A percentile compares a stretch with the other conserved stretches of the same genome.
These are phyloP conservation scores for Penicillium sp. DNA, from an alignment of 2,329 filamentous ascomycete species.

Conservation along the genomic window DNA sequence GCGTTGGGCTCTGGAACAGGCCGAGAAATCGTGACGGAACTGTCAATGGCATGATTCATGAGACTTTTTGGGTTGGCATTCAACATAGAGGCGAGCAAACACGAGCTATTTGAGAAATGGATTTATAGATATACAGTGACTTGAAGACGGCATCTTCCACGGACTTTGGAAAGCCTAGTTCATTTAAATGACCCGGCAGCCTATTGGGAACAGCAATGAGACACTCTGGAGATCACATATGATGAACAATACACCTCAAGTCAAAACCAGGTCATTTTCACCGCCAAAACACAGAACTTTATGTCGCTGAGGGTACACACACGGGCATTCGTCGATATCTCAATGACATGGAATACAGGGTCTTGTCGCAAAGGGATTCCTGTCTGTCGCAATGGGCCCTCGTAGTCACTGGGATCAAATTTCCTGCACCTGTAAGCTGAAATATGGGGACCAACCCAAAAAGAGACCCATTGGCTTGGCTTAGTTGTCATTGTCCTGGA, in stretches of 20 bases:
- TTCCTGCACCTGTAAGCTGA: neutral
- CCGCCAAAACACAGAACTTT: neutral
- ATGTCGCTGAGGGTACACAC: neutral
- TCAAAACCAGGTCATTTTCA: neutral
- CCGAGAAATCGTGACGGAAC: neutral
- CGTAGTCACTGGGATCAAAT: neutral
- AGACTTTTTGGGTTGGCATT: neutral
- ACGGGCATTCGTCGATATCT: neutral
- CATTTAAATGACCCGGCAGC: neutral
- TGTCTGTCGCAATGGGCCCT: neutral
- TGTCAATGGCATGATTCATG: neutral
- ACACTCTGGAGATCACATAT: neutral
- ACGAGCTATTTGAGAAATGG: neutral
- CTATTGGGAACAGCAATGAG: neutral
- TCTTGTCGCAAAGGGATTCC: neutral
- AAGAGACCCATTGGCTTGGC: neutral
- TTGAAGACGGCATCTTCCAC: neutral
- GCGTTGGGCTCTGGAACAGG: conserved; percentile 26
- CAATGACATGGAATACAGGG: neutral
- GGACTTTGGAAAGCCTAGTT: neutral
- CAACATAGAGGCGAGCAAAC: neutral
- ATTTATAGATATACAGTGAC: neutral
- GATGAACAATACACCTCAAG: neutral
- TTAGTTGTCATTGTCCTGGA: conserved; percentile 31
- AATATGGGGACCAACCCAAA: neutral